Conservation (phyloP, 2,329 filamentous ascomycete genomes). For the Thelonectria olida region DNA sequence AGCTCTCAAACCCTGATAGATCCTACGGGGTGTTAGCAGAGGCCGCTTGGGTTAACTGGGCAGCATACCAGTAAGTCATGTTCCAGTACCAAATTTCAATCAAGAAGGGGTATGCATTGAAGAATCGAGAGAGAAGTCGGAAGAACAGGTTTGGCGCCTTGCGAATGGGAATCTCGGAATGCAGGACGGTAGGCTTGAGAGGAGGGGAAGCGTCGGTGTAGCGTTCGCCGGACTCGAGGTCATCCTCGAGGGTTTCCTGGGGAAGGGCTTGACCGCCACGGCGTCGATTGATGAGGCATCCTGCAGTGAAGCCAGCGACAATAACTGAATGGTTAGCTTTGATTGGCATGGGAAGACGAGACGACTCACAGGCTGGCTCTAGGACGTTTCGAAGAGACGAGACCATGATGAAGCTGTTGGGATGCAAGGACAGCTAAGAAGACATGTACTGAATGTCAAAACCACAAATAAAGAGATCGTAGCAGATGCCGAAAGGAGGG, state of each 20-base stretch:
- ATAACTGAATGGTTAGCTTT: constrained; percentile 26
- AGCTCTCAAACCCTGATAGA: constrained; percentile 56
- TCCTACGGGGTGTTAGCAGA: constrained; percentile 35
- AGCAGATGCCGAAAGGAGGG: background rate
- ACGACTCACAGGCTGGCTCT: constrained; percentile 22
- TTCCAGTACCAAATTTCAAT: constrained; percentile 51
- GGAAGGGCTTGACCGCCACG: constrained; percentile 5
- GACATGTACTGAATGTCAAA: background rate
- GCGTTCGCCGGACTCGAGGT: constrained; percentile 28
- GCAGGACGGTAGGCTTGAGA: constrained; percentile 31
- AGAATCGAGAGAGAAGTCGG: constrained; percentile 42
- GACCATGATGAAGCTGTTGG: constrained; percentile 5
- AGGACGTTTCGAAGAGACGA: constrained; percentile 16
- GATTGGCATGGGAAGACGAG: no score
- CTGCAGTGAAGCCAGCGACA: constrained; percentile 31
- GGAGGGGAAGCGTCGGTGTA: constrained; percentile 30
- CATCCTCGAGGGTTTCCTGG: constrained; percentile 10
- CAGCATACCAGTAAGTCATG: constrained; percentile 44
- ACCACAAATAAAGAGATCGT: background rate
- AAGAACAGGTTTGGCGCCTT: constrained; percentile 38
- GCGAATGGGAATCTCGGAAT: constrained; percentile 19
- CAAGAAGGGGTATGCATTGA: constrained; percentile 44
- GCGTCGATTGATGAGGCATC: constrained; percentile 38
- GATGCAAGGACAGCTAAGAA: background rate
- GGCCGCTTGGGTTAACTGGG: background rate